These are phyloP conservation scores for Guadua angustifolia DNA, from an alignment of 176 grass and related monocot species.

Conservation along the genomic window DNA sequence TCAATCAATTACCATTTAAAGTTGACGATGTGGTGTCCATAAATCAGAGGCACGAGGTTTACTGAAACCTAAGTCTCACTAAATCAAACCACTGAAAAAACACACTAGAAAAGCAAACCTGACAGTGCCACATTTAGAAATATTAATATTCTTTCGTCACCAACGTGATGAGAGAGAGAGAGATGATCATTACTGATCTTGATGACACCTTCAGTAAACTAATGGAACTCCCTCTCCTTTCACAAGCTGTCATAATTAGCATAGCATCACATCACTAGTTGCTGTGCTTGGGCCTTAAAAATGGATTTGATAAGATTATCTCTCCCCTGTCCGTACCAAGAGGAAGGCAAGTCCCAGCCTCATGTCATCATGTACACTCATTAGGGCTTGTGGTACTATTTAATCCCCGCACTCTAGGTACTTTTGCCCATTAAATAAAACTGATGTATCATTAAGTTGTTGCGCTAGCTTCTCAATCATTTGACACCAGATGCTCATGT, in stretches of 20 bases:
- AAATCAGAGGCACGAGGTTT: neutral
- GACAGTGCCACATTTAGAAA: conserved; percentile 7
- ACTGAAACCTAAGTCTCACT: neutral
- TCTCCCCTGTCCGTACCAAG: conserved; percentile 40
- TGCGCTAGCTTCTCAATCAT: conserved; percentile 59
- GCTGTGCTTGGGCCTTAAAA: conserved; percentile 36
- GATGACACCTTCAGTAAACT: conserved; percentile 26
- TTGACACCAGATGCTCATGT: conserved; percentile 43
- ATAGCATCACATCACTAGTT: conserved; percentile 14
- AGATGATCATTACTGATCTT: conserved; percentile 46
- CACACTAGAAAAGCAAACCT: neutral
- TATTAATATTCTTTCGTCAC: neutral
- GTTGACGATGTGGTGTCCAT: neutral
- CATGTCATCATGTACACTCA: conserved; percentile 63
- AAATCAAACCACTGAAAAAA: neutral
- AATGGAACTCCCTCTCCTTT: neutral
- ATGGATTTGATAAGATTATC: conserved; percentile 45
- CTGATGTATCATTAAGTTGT: conserved; percentile 38
- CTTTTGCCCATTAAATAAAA: conserved; percentile 43
- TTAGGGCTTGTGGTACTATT: conserved; percentile 43
- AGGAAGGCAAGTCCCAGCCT: conserved; percentile 44
- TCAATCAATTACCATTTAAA: neutral
- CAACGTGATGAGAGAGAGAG: conserved; percentile 10
- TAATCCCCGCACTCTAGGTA: conserved; percentile 33
- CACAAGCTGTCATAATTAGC: conserved; percentile 37